Evolutionary conservation across 2,329 filamentous ascomycete species (phyloP).

Genomic region (Ceratocystis papillata): DNA sequence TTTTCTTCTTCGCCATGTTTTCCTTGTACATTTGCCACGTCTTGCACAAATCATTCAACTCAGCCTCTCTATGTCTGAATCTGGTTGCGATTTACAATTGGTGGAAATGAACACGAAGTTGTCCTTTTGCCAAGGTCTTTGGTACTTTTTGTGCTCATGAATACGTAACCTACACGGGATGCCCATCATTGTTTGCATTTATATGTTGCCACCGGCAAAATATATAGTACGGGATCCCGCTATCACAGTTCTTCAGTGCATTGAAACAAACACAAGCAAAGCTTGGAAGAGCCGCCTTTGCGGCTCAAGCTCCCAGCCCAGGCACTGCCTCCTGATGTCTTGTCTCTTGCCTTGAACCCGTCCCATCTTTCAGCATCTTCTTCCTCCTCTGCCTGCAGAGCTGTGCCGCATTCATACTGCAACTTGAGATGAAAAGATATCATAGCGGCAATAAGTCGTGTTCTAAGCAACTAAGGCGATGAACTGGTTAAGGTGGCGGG

Average conservation of each 20-base stretch:
- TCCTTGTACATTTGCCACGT: neutral
- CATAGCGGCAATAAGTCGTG: neutral
- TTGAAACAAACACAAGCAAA: neutral
- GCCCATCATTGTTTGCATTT: too few species aligned
- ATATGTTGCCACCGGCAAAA: too few species aligned
- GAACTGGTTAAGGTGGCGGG: neutral
- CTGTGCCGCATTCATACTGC: neutral
- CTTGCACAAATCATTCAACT: neutral
- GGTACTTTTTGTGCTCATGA: neutral
- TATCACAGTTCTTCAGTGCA: neutral
- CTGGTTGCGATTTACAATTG: neutral
- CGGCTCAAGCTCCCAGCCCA: neutral
- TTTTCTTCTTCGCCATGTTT: neutral
- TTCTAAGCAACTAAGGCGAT: neutral
- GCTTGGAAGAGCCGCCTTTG: neutral
- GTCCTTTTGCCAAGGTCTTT: neutral
- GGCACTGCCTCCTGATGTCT: neutral
- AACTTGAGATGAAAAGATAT: slow-evolving; percentile 17
- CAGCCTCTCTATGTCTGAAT: neutral
- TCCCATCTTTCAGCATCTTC: neutral
- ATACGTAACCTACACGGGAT: neutral
- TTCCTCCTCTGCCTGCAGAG: neutral
- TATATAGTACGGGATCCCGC: too few species aligned
- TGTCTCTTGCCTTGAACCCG: neutral
- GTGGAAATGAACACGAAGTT: neutral